These are phyloP conservation scores for Botrytis sinoallii DNA, from an alignment of 2,329 filamentous ascomycete genomes.

Conservation along the genomic window DNA sequence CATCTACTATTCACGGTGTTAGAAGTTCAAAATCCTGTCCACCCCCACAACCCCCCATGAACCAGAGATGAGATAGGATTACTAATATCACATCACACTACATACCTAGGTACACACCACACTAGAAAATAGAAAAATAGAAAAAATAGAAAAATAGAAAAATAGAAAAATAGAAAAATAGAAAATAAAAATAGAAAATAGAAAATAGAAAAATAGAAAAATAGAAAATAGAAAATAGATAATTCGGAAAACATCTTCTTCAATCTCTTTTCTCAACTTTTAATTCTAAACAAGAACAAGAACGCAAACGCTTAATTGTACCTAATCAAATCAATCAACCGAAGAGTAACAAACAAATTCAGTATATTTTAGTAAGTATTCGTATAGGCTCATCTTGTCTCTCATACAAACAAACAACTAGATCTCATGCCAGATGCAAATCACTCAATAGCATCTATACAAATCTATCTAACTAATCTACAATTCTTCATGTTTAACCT, in stretches of 20 bases:
- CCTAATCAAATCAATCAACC: too few relatives aligned
- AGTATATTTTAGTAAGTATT: not conserved
- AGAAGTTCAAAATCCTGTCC: too few relatives aligned
- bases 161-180: not conserved
- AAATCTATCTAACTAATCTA: slow-evolving; percentile 20
- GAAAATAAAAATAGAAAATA: too few relatives aligned
- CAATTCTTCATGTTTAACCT: slow-evolving; percentile 27
- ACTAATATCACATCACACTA: not conserved
- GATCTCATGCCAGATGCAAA: not conserved
- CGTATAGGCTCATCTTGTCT: not conserved
- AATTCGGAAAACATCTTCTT: not conserved
- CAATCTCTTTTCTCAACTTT: not conserved
- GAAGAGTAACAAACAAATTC: not conserved
- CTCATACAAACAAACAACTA: not conserved
- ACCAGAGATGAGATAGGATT: not conserved
- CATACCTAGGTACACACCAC: not conserved
- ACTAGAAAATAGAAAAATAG: too few relatives aligned
- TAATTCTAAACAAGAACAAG: not conserved
- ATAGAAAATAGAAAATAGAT: not conserved
- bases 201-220: not conserved
- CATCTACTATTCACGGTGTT: too few relatives aligned
- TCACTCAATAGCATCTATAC: not conserved
- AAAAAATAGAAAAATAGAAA: not conserved
- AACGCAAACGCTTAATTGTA: not conserved
- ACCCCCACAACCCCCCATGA: too few relatives aligned